These are phyloP conservation scores for Flaveria robusta DNA, from an alignment of 129 eudicot species.

Conservation along the genomic window DNA sequence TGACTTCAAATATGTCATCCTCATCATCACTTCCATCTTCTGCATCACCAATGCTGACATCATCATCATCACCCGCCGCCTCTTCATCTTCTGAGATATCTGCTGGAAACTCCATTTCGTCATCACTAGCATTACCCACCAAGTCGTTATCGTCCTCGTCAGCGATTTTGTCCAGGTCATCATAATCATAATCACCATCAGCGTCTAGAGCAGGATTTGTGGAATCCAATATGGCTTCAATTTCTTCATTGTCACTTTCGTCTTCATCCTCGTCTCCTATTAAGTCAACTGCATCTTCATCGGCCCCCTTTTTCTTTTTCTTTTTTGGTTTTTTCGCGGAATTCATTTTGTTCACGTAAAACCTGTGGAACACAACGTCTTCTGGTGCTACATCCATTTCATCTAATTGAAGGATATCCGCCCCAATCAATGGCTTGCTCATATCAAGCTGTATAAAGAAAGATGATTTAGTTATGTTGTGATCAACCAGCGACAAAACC, in stretches of 20 bases:
- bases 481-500: too few relatives aligned
- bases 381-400: conserved; percentile 92
- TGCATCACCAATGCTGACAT: conserved; percentile 53
- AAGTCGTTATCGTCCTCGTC: conserved; percentile 81
- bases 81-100: conserved; percentile 40
- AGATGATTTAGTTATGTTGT: neutral
- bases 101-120: conserved; percentile 56
- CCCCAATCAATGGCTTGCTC: conserved; percentile 77
- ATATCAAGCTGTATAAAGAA: conserved; percentile 61
- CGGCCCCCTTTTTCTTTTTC: conserved; percentile 69
- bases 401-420: conserved; percentile 76
- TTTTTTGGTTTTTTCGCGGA: conserved; percentile 74
- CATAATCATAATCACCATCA: conserved; percentile 75
- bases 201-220: conserved; percentile 46
- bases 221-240: conserved; percentile 68
- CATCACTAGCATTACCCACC: conserved; percentile 71
- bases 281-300: conserved; percentile 75
- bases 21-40: conserved; percentile 68
- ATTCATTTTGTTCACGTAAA: conserved; percentile 81
- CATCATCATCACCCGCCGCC: conserved; percentile 33
- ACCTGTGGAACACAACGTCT: conserved; percentile 89
- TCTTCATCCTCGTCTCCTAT: conserved; percentile 56
- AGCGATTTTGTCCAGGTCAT: conserved; percentile 65
- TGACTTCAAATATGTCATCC: conserved; percentile 36
- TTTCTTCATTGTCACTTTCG: conserved; percentile 88